These are phyloP conservation scores for Geotrichum cucujoidarum DNA, from an alignment of 1,139 yeast species.

Conservation along the genomic window DNA sequence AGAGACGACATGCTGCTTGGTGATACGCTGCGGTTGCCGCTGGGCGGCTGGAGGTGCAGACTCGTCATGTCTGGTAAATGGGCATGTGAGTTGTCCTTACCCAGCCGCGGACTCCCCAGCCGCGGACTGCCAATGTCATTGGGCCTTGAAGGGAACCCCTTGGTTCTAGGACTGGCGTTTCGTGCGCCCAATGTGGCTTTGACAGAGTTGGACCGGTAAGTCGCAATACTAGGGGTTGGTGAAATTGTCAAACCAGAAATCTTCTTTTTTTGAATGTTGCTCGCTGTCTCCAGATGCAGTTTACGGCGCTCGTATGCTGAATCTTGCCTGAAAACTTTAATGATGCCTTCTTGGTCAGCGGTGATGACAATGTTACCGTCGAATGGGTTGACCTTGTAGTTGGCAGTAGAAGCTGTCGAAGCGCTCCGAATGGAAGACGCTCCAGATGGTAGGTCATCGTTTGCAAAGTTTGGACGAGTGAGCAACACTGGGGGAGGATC, in stretches of 20 bases:
- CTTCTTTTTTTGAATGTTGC: slow-evolving; percentile 3
- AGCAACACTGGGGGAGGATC: slow-evolving; percentile 23
- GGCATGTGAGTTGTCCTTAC: too few species aligned
- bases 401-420: not conserved
- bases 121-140: too few species aligned
- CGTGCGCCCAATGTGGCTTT: not conserved
- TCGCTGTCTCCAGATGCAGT: slow-evolving; percentile 13
- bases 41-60: too few species aligned
- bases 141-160: not conserved
- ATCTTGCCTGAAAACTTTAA: slow-evolving; percentile 77
- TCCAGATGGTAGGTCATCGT: not conserved
- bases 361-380: slow-evolving; percentile 57
- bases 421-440: not conserved
- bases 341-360: slow-evolving; percentile 67
- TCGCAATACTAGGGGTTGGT: not conserved
- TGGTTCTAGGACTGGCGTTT: not conserved
- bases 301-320: slow-evolving; percentile 43
- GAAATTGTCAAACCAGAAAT: not conserved
- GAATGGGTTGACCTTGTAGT: slow-evolving; percentile 20
- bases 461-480: slow-evolving; percentile 1
- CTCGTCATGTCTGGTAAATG: too few species aligned
- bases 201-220: not conserved
- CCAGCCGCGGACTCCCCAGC: too few species aligned
- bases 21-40: not conserved
- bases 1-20: not conserved